Conservation (phyloP, 208 protist genomes). For the Trypanosomatidae sp. region DNA sequence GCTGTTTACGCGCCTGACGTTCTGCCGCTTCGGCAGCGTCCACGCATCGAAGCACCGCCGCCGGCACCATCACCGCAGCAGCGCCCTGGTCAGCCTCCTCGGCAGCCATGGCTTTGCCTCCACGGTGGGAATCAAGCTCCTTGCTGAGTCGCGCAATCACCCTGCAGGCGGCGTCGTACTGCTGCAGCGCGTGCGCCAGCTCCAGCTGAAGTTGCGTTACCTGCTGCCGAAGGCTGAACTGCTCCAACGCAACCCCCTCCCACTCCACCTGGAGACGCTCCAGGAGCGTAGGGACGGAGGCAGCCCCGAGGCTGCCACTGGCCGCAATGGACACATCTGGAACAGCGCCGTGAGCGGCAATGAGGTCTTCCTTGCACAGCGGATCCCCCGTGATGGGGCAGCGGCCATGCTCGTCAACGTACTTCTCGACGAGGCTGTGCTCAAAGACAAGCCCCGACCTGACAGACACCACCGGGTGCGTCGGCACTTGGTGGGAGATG, state of each 20-base stretch:
- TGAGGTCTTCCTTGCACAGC: slow-evolving; percentile 87
- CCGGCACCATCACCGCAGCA: slow-evolving; percentile 32
- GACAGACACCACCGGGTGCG: slow-evolving; percentile 95
- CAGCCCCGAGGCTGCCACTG: slow-evolving; percentile 28
- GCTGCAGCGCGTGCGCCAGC: slow-evolving; percentile 97
- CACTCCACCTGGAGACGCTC: slow-evolving; percentile 97
- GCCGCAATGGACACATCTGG: slow-evolving; percentile 13
- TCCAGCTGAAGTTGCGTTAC: slow-evolving; percentile 93
- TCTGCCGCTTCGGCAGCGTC: slow-evolving; percentile 32
- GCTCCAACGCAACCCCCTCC: slow-evolving; percentile 98
- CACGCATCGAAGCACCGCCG: slow-evolving; percentile 32
- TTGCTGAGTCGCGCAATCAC: slow-evolving; percentile 97
- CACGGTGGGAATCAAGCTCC: slow-evolving; percentile 47
- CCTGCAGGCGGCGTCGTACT: slow-evolving; percentile 98
- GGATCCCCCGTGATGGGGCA: slow-evolving; percentile 95
- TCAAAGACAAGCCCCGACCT: slow-evolving; percentile 97
- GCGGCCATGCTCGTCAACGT: slow-evolving; percentile 92
- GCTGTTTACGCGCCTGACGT: slow-evolving; percentile 43
- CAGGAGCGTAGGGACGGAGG: slow-evolving; percentile 94
- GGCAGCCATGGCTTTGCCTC: slow-evolving; percentile 2
- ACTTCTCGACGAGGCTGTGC: slow-evolving; percentile 93
- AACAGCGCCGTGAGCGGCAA: slow-evolving; percentile 57
- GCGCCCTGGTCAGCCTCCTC: slow-evolving; percentile 7
- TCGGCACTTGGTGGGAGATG: slow-evolving; percentile 79
- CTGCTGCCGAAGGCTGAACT: slow-evolving; percentile 95